phyloP scores from a whole-genome alignment of 306 rosid species.

The Dryas alaskensis region DNA sequence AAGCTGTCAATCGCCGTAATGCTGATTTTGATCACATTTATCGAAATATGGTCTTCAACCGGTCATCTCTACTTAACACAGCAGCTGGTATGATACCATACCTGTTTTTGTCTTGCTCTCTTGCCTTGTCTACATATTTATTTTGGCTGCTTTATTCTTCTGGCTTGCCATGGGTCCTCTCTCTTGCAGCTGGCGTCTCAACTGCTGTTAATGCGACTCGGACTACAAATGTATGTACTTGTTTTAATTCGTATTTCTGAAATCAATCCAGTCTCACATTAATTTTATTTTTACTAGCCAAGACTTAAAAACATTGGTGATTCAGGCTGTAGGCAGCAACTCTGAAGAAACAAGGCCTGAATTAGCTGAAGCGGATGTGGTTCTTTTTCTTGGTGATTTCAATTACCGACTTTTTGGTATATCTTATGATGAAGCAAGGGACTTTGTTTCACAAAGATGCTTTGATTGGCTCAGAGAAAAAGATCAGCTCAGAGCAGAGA shows the following conservation, averaged over 20 bases:
- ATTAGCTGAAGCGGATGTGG: slow-evolving; percentile 91
- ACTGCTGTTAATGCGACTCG: slow-evolving; percentile 66
- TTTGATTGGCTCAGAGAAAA: slow-evolving; percentile 99
- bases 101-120: slow-evolving; percentile 81
- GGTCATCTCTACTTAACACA: slow-evolving; percentile 76
- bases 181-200: slow-evolving; percentile 91
- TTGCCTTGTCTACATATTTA: slow-evolving; percentile 91
- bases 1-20: slow-evolving; percentile 93
- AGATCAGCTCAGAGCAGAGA: slow-evolving; percentile 97
- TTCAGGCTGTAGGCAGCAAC: slow-evolving; percentile 57
- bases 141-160: slow-evolving; percentile 94
- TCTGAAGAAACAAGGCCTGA: slow-evolving; percentile 85
- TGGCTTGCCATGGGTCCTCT: slow-evolving; percentile 88
- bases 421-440: slow-evolving; percentile 97
- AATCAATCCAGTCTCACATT: neutral
- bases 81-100: slow-evolving; percentile 92
- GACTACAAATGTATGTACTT: slow-evolving; percentile 60
- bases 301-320: slow-evolving; percentile 26
- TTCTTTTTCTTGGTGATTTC: slow-evolving; percentile 92
- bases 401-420: slow-evolving; percentile 95
- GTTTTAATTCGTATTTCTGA: neutral
- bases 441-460: slow-evolving; percentile 98
- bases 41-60: slow-evolving; percentile 86
- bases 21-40: slow-evolving; percentile 97
- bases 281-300: slow-evolving; percentile 18